These are phyloP conservation scores for Cornus kousa DNA, from an alignment of 148 eudicot genomes.

Conservation along the genomic window DNA sequence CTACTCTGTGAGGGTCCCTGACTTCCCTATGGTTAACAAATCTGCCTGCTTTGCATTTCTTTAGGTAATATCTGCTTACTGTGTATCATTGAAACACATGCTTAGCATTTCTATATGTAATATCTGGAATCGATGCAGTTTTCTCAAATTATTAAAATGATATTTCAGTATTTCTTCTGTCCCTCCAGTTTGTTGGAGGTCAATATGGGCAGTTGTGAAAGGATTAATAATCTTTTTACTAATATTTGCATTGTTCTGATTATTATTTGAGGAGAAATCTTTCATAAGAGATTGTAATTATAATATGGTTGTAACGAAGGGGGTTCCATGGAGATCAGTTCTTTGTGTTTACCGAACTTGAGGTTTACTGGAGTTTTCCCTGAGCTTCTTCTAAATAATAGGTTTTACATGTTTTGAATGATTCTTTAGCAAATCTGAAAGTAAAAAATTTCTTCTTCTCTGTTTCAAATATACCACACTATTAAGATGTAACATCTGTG, in stretches of 20 bases:
- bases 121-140: not conserved
- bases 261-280: too few species aligned
- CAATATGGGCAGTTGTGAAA: not conserved
- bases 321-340: not conserved
- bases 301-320: not conserved
- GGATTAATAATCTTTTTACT: not conserved
- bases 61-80: too few species aligned
- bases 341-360: not conserved
- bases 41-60: not conserved
- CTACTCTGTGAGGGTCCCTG: not conserved
- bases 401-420: not conserved
- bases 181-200: not conserved
- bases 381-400: not conserved
- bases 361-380: not conserved
- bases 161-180: too few species aligned
- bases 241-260: not conserved
- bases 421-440: not conserved
- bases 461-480: not conserved
- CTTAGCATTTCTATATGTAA: not conserved
- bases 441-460: not conserved
- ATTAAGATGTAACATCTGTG: not conserved
- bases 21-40: not conserved
- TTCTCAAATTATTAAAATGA: too few species aligned
- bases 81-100: not conserved
- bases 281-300: not conserved